Conservation (phyloP, 2,329 filamentous ascomycete species). For the Arthroderma sp. region DNA sequence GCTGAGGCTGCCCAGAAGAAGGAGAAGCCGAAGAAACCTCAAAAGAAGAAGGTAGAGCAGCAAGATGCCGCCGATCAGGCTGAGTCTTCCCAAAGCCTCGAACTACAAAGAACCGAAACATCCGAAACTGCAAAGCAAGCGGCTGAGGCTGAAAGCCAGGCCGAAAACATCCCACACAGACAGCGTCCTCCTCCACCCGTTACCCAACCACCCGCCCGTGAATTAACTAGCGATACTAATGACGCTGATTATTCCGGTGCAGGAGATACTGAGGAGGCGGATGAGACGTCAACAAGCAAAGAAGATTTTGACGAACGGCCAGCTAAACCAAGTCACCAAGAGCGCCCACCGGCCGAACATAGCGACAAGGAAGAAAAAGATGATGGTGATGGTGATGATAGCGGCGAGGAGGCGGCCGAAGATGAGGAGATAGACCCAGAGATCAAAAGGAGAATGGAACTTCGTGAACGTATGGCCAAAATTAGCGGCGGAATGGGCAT, state of each 20-base stretch:
- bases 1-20: conserved; percentile 67
- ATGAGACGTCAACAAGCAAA: conserved; percentile 51
- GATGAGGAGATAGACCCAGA: conserved; percentile 84
- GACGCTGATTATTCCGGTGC: conserved; percentile 53
- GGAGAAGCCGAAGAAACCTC: conserved; percentile 70
- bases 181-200: conserved; percentile 23
- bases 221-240: conserved; percentile 48
- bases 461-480: conserved; percentile 92
- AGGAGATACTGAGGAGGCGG: conserved; percentile 50
- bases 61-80: conserved; percentile 15
- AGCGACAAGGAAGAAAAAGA: conserved; percentile 35
- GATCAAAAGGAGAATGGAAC: conserved; percentile 67
- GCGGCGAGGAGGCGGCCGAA: conserved; percentile 56
- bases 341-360: conserved; percentile 31
- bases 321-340: conserved; percentile 8
- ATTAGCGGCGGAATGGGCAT: conserved; percentile 98
- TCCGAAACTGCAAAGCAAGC: conserved; percentile 23
- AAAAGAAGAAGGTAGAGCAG: conserved; percentile 50
- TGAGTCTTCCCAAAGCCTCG: conserved; percentile 15
- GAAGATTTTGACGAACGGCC: conserved; percentile 57
- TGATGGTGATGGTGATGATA: conserved; percentile 39
- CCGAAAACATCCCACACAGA: conserved; percentile 4
- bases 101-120: conserved; percentile 19
- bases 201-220: conserved; percentile 32
- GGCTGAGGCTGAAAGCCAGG: conserved; percentile 9